Percentiles rank a stretch among this genome's conserved stretches.
These are phyloP conservation scores for Flaveria bidentis DNA, from an alignment of 129 eudicot species.

Conservation along the genomic window DNA sequence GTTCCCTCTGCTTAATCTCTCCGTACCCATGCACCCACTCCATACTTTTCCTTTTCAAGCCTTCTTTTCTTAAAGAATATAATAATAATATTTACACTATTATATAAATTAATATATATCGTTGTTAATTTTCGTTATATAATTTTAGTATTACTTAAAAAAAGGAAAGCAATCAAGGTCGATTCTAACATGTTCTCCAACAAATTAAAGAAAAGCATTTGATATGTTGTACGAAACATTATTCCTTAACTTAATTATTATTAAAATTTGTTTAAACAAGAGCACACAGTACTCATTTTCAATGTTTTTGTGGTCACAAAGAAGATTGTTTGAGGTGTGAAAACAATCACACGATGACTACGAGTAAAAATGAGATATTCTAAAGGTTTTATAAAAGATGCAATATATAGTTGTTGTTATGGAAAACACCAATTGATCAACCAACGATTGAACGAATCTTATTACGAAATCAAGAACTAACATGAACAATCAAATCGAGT, in stretches of 20 bases:
- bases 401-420: too few species aligned
- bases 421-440: too few species aligned
- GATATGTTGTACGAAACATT: not conserved
- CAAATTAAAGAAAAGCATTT: not conserved
- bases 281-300: not conserved
- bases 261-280: too few species aligned
- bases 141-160: too few species aligned
- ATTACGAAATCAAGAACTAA: too few species aligned
- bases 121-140: too few species aligned
- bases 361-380: not conserved
- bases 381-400: not conserved
- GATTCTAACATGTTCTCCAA: not conserved
- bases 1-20: slow-evolving; percentile 9
- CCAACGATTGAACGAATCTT: too few species aligned
- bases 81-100: too few species aligned
- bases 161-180: too few species aligned
- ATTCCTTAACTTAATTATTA: not conserved
- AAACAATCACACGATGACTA: slow-evolving; percentile 15
- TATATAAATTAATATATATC: too few species aligned
- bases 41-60: slow-evolving; percentile 29
- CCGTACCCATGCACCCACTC: slow-evolving; percentile 31
- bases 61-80: not conserved
- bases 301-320: not conserved
- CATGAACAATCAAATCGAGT: too few species aligned
- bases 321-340: not conserved